Base-by-base conservation (phyloP, 2,329 filamentous ascomycete genomes). In the Onygenales sp. region DNA sequence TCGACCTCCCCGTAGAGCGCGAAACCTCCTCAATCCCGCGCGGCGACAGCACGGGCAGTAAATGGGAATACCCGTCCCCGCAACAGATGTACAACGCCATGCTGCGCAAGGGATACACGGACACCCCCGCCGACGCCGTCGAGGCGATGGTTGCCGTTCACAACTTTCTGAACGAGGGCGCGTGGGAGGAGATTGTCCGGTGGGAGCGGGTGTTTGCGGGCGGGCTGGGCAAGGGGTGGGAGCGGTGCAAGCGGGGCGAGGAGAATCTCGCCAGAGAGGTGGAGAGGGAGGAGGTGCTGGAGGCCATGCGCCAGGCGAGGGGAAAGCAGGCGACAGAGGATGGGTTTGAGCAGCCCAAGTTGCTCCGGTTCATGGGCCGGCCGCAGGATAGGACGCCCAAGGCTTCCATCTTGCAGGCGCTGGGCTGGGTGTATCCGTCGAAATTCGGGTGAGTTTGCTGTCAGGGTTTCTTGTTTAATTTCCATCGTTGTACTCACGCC, bases 81-180 rank as follows among this genome's bases (percentile, higher is more conserved):
- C 93, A 98, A 74, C 93, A 98, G 72, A 98, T 98, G 93, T 98
- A 97, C 78, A 97, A 98, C 65, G 93, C 93, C 6, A 86, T 98
- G 73, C 75, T 97, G 57, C 86, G 93, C 58, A 98, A 98, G 72
- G 93, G 93, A 54, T 93, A 96, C 71, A 90, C 87, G 0, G 91
- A 97, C 67, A 97, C 93, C 0, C 91, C 95, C 53, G 82, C 89
- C 52, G 93, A 92, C 17, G 90, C 91, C 3, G 91, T 98, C 11
- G 91, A 96, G 71, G 85, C 86, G 65, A 98, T 98, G 93, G 93
- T 98, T 5, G 87, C 89, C 0, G 89, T 97, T 9, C 93, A 98
- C 77, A 98, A 98, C 72, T 97, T 96, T 65, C 72, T 98, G 55
- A 98, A 98, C 68, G 93, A 98, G 70, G 93, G 93, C 58, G 93